Evolutionary conservation across 164 flowering plant species (phyloP).

Genomic region (Saururus chinensis): DNA sequence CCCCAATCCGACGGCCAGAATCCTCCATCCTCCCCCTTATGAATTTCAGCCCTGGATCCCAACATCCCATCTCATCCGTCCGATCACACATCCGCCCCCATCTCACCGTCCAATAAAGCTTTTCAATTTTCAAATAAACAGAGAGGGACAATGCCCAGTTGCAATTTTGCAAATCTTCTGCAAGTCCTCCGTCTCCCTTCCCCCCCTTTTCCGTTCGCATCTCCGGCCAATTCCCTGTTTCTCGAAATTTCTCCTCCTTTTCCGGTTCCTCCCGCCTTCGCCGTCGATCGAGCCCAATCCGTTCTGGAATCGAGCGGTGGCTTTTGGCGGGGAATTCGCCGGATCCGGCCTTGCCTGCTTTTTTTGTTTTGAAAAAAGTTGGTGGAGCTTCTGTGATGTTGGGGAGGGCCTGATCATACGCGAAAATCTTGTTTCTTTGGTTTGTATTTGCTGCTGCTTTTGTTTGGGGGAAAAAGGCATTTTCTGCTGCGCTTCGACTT

Average conservation of each 20-base stretch:
- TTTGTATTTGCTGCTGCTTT: neutral
- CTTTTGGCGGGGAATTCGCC: neutral
- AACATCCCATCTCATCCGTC: conserved; percentile 12
- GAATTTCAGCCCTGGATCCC: conserved; percentile 38
- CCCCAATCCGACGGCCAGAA: conserved; percentile 26
- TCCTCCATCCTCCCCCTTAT: conserved; percentile 16
- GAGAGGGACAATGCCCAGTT: conserved; percentile 30
- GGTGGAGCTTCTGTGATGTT: conserved; percentile 13
- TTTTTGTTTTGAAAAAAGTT: neutral
- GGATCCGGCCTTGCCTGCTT: neutral
- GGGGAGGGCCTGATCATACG: conserved; percentile 7
- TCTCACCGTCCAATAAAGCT: conserved; percentile 45
- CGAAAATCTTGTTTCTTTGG: neutral
- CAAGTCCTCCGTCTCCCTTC: conserved; percentile 11
- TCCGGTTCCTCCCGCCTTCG: neutral
- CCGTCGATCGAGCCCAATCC: neutral
- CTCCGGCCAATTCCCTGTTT: conserved; percentile 5
- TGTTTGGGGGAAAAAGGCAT: neutral
- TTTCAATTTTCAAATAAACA: conserved; percentile 43
- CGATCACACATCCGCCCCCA: conserved; percentile 14
- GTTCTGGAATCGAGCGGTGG: conserved; percentile 6
- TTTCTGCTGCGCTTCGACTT: conserved; percentile 3
- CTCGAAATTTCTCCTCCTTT: conserved; percentile 10
- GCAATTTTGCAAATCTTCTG: conserved; percentile 5
- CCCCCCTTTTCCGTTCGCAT: neutral